Conservation (phyloP, 2,329 filamentous ascomycete genomes). For the Trichophyton equinum region DNA sequence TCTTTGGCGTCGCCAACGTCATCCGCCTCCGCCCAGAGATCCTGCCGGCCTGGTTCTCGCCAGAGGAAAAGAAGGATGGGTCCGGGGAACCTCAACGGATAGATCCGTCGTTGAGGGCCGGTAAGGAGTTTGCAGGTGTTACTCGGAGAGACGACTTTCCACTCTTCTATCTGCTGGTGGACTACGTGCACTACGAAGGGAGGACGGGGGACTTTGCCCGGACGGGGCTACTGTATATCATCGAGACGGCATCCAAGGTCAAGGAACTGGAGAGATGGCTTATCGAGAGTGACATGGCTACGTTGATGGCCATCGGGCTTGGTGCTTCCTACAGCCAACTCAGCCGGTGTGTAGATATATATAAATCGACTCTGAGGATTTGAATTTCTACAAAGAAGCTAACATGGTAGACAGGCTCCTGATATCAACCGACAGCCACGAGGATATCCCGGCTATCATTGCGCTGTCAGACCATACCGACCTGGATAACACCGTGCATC, state of each 20-base stretch:
- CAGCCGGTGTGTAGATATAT: constrained; percentile 37
- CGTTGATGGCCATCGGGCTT: constrained; percentile 89
- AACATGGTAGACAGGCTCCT: constrained; percentile 47
- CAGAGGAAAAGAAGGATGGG: constrained; percentile 30
- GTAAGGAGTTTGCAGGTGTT: constrained; percentile 63
- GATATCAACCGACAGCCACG: constrained; percentile 61
- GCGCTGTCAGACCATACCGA: constrained; percentile 77
- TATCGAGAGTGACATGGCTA: constrained; percentile 89
- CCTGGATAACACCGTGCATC: constrained; percentile 61
- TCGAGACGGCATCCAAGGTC: constrained; percentile 79
- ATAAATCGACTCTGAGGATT: too few species aligned
- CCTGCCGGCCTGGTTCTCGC: constrained; percentile 81
- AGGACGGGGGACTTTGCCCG: constrained; percentile 90
- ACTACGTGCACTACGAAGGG: constrained; percentile 93
- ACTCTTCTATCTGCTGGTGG: constrained; percentile 85
- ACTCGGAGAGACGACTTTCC: constrained; percentile 90
- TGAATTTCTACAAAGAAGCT: neutral
- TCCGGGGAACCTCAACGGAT: constrained; percentile 27
- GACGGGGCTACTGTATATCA: constrained; percentile 87
- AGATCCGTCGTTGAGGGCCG: constrained; percentile 30
- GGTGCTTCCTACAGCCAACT: constrained; percentile 64
- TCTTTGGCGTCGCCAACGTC: constrained; percentile 95
- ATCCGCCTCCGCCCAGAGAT: constrained; percentile 81
- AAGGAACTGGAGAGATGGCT: constrained; percentile 85
- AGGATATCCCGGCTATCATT: constrained; percentile 64